Conservation (phyloP, 768 basidiomycete species). For the Crepidotus variabilis region DNA sequence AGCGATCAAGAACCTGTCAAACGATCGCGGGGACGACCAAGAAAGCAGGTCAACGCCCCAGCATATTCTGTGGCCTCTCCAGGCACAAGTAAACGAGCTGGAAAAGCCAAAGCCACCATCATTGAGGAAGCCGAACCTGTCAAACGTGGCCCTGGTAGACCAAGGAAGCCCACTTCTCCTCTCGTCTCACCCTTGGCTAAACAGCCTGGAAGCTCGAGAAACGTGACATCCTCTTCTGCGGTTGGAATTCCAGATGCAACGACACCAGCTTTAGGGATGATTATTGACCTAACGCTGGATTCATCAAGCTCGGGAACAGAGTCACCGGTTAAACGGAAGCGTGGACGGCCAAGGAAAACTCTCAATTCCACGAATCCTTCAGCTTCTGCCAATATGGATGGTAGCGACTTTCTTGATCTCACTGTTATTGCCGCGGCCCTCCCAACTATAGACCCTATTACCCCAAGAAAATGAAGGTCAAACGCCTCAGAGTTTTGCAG, state of each 20-base stretch:
- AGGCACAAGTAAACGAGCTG: background rate
- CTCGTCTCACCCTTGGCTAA: too few species aligned
- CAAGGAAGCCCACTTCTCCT: background rate
- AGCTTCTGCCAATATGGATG: background rate
- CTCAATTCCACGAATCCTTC: background rate
- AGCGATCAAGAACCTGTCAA: background rate
- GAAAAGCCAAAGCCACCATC: background rate
- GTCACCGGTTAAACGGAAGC: constrained; percentile 2
- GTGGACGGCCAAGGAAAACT: constrained; percentile 3
- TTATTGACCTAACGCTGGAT: background rate
- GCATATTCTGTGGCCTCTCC: background rate
- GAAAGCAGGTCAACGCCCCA: background rate
- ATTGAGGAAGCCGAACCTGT: background rate
- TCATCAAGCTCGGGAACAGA: background rate
- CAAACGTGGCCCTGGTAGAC: background rate
- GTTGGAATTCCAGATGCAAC: background rate
- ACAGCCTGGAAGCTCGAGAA: too few species aligned
- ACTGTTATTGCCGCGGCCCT: background rate
- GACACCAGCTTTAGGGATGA: background rate
- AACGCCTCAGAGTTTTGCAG: background rate
- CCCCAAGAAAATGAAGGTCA: background rate
- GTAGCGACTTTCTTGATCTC: background rate
- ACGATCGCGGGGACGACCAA: background rate
- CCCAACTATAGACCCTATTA: background rate
- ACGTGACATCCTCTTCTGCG: background rate